Conservation (phyloP, 2,329 filamentous ascomycete genomes). For the Clarireedia sp. region DNA sequence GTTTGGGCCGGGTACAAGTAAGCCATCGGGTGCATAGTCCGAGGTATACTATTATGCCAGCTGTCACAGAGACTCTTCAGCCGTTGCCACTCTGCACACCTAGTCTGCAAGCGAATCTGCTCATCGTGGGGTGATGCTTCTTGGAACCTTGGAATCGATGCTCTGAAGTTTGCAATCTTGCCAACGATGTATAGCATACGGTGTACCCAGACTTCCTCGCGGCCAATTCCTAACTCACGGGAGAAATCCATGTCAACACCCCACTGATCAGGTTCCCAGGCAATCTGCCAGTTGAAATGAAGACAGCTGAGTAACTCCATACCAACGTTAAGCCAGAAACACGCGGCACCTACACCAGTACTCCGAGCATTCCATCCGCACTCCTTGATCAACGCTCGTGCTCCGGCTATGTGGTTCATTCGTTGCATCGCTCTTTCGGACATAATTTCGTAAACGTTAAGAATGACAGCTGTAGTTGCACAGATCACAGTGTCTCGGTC, state of each 20-base stretch:
- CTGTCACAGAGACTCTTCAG: conserved; percentile 75
- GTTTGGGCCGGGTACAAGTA: conserved; percentile 64
- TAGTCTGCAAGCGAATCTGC: conserved; percentile 53
- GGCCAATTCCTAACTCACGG: conserved; percentile 47
- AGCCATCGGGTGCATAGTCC: conserved; percentile 80
- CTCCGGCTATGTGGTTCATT: conserved; percentile 86
- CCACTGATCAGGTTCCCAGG: conserved; percentile 89
- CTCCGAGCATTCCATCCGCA: conserved; percentile 81
- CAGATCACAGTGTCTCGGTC: conserved; percentile 78
- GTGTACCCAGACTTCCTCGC: conserved; percentile 81
- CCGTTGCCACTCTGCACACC: conserved; percentile 68
- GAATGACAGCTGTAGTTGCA: conserved; percentile 76
- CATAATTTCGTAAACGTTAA: conserved; percentile 94
- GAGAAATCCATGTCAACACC: conserved; percentile 71
- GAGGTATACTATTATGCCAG: conserved; percentile 72
- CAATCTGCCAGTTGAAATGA: conserved; percentile 76
- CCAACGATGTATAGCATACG: conserved; percentile 83
- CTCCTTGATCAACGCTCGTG: conserved; percentile 78
- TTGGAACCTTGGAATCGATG: conserved; percentile 55
- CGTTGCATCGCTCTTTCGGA: conserved; percentile 67
- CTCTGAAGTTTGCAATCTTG: conserved; percentile 79
- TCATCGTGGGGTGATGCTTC: conserved; percentile 54
- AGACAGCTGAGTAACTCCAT: conserved; percentile 87
- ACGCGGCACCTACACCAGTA: conserved; percentile 72
- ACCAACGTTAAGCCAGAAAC: conserved; percentile 89